Evolutionary conservation across 305 asterid species (phyloP), one percentile per base, ranked within the genome.

Genomic region (Fraxinus angustifolia): DNA sequence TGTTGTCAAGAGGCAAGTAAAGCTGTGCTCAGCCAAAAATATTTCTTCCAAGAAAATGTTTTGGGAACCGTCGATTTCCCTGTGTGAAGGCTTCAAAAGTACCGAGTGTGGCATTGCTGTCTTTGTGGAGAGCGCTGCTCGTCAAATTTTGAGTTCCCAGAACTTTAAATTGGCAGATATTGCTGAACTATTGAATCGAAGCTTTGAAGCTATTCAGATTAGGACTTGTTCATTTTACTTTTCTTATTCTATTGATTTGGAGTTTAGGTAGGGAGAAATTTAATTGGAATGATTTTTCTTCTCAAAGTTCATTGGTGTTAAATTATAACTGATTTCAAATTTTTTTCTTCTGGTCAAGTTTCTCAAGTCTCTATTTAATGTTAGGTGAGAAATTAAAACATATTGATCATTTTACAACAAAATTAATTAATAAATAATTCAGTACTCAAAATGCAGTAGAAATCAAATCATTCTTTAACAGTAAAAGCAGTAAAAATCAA

Each of bases 61-160:
- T 73, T 93, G 33, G 4, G 17, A 45, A 45, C 17, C 3, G 56
- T 45, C 56, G 17, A 12, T 14, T 45, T 12, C 16, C 16, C n/a
- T 2, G n/a, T 11, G n/a, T n/a, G 96, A 89, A 36, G 91, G 89
- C n/a, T 92, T 93, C 80, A 87, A 87, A 71, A 84, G 92, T 26
- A 81, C 88, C 86, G 93, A 92, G 82, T 90, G 94, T 84, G 94
- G 97, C n/a, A 68, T 91, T 0, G 93, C 86, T 1, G 84, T 92
- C 42, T 92, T 94, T 73, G 85, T 88, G 4, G 89, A 94, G 34
- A 89, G 62, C 77, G 83, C 89, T 7, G 81, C 90, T 60, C 97
- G 81, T 79, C 94, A 87, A 3, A 91, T 94, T 67, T 86, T 90
- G 67, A 96, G 97, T 80, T 93, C 97, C 0, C 97, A 94, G 83